These are phyloP conservation scores for Bruguiera gymnorhiza DNA, from an alignment of 345 rosid species.

Conservation along the genomic window DNA sequence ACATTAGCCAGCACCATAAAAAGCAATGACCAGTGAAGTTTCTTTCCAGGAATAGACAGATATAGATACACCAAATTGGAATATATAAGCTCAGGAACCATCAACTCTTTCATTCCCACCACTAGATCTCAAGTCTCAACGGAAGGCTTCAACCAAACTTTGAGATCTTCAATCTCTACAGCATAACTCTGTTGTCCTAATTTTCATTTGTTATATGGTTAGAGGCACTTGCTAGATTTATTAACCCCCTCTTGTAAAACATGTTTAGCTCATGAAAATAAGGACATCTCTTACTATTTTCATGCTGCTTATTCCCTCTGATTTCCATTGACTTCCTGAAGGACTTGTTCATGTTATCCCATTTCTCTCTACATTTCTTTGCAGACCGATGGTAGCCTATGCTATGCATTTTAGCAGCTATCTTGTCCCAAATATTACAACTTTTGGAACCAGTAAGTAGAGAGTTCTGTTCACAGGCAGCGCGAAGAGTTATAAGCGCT, in stretches of 20 bases:
- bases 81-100: no score
- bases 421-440: conserved; percentile 55
- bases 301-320: conserved; percentile 39
- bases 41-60: no score
- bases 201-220: conserved; percentile 8
- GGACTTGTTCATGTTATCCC: conserved; percentile 83
- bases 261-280: conserved; percentile 50
- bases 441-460: conserved; percentile 33
- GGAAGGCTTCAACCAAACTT: not conserved
- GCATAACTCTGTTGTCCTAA: not conserved
- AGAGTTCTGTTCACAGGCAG: conserved; percentile 42
- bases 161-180: not conserved
- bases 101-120: no score
- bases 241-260: conserved; percentile 40
- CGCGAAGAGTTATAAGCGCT: conserved; percentile 55
- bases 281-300: conserved; percentile 41
- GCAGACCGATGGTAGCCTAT: conserved; percentile 61
- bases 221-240: conserved; percentile 15
- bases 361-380: conserved; percentile 78
- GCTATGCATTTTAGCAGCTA: conserved; percentile 50
- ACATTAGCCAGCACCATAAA: no score
- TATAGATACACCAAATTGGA: no score
- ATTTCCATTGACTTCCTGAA: conserved; percentile 46
- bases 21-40: no score
- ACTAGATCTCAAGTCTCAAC: not conserved